Conservation (phyloP, 345 rosid genomes). For the Trapa bicornis region DNA sequence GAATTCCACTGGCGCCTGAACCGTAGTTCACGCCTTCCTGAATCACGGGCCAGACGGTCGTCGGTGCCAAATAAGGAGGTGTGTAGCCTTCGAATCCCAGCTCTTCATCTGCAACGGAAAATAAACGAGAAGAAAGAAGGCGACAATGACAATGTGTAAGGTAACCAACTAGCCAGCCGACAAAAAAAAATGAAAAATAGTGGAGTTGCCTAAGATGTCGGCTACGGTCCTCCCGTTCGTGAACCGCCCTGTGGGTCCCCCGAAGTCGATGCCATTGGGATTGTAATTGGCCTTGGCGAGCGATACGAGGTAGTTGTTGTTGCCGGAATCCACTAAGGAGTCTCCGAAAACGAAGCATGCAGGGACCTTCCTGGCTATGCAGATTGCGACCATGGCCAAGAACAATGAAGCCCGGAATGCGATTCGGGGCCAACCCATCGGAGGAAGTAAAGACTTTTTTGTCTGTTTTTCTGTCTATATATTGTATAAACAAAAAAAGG, state of each 20-base stretch:
- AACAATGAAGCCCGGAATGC: slow-evolving; percentile 3
- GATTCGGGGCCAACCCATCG: slow-evolving; percentile 9
- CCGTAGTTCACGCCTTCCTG: slow-evolving; percentile 70
- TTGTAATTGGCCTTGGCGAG: slow-evolving; percentile 49
- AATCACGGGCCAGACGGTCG: slow-evolving; percentile 34
- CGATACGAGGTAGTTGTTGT: slow-evolving; percentile 57
- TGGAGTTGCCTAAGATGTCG: slow-evolving; percentile 50
- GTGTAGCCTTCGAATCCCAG: slow-evolving; percentile 26
- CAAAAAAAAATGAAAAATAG: neutral
- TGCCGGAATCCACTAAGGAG: slow-evolving; percentile 67
- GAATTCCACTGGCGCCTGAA: slow-evolving; percentile 74
- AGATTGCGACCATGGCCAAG: slow-evolving; percentile 5
- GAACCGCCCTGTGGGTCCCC: slow-evolving; percentile 60
- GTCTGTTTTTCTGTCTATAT: neutral
- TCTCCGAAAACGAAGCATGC: slow-evolving; percentile 69
- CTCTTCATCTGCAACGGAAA: slow-evolving; percentile 24
- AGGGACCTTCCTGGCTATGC: slow-evolving; percentile 16
- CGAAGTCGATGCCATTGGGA: slow-evolving; percentile 72
- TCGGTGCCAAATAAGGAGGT: slow-evolving; percentile 71
- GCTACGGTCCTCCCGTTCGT: slow-evolving; percentile 70
- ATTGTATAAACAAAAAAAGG: neutral
- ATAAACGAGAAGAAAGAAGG: neutral
- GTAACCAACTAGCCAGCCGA: neutral
- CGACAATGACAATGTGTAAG: neutral
- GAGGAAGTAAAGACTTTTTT: neutral